Conservation (phyloP, 192 early-diverging fungal species). For the Gonapodya prolifera region DNA sequence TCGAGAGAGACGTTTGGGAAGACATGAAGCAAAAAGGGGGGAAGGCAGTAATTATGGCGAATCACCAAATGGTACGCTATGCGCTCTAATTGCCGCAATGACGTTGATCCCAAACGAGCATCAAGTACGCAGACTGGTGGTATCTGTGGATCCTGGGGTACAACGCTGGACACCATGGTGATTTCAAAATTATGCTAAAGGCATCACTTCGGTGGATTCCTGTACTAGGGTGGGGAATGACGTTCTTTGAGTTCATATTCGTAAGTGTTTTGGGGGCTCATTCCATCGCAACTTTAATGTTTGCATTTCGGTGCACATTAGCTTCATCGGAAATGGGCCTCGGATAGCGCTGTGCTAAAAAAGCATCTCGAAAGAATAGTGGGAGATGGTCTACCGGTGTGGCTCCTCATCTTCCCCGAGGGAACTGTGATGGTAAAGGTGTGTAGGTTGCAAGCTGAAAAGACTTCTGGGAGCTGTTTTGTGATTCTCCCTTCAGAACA, state of each 20-base stretch:
- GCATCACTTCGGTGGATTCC: conserved; percentile 68
- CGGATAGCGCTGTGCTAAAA: neutral
- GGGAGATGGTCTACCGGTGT: conserved; percentile 43
- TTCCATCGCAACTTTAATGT: too few species aligned
- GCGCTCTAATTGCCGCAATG: neutral
- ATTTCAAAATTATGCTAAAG: conserved; percentile 86
- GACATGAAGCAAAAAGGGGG: conserved; percentile 6
- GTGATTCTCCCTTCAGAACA: conserved; percentile 47
- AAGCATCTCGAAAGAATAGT: neutral
- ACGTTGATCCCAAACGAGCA: neutral
- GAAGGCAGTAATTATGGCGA: conserved; percentile 27
- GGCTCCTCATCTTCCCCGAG: conserved; percentile 93
- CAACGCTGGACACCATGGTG: conserved; percentile 57
- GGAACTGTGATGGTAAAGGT: conserved; percentile 60
- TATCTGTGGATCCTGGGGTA: conserved; percentile 28
- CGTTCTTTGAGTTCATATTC: neutral
- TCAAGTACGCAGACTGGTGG: neutral
- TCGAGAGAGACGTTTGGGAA: conserved; percentile 1
- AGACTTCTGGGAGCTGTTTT: neutral
- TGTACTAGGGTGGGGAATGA: conserved; percentile 63
- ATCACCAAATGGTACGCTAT: conserved; percentile 24
- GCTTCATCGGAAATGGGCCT: conserved; percentile 1
- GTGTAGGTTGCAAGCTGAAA: neutral
- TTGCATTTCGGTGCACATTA: too few species aligned
- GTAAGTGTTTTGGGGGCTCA: too few species aligned